Conservation (phyloP, 164 flowering plant species). For the Sedum album region DNA sequence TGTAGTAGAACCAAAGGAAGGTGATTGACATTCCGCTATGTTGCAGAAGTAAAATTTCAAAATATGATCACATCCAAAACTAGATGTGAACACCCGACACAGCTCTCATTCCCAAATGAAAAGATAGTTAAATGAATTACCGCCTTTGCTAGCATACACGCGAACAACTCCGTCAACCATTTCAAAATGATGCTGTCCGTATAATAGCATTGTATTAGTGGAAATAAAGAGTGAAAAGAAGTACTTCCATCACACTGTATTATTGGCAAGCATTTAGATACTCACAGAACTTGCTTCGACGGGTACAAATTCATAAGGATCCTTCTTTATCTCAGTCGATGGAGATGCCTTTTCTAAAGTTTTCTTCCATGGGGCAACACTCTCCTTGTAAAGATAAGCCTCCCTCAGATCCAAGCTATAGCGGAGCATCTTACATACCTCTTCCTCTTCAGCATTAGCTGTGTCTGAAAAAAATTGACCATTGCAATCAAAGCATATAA, state of each 20-base stretch:
- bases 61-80: too few relatives aligned
- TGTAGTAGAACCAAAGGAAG: too few relatives aligned
- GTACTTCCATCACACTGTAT: neutral
- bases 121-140: constrained; percentile 20
- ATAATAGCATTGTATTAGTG: constrained; percentile 10
- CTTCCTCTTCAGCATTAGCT: constrained; percentile 50
- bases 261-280: constrained; percentile 10
- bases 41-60: too few relatives aligned
- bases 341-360: constrained; percentile 17
- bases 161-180: constrained; percentile 83
- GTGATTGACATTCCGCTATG: too few relatives aligned
- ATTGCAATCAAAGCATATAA: neutral
- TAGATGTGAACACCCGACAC: neutral
- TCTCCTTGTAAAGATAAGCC: constrained; percentile 48
- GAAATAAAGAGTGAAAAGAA: neutral
- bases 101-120: neutral
- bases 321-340: constrained; percentile 17
- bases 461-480: constrained; percentile 23
- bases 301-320: constrained; percentile 49
- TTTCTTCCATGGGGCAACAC: constrained; percentile 47
- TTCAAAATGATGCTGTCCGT: constrained; percentile 50
- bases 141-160: constrained; percentile 50
- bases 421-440: constrained; percentile 41
- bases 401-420: constrained; percentile 58
- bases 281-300: constrained; percentile 46